Conservation (phyloP, 345 rosid species). For the Murraya koenigii region DNA sequence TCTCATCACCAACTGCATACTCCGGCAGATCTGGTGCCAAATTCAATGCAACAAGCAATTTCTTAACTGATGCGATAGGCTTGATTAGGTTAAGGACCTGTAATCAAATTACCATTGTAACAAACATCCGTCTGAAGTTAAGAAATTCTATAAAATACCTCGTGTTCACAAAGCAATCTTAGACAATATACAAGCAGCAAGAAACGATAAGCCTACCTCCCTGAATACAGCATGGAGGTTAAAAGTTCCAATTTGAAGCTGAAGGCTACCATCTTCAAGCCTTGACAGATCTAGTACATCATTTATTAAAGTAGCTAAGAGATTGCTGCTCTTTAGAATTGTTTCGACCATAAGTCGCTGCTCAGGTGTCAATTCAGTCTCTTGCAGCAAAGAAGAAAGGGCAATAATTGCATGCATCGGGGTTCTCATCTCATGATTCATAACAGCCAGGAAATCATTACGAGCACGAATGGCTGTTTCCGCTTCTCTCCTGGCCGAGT, state of each 20-base stretch:
- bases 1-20: conserved; percentile 83
- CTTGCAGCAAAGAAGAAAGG: conserved; percentile 94
- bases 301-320: conserved; percentile 83
- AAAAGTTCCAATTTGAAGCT: conserved; percentile 69
- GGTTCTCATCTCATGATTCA: conserved; percentile 99
- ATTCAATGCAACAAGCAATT: conserved; percentile 59
- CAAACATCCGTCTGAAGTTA: not conserved
- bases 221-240: conserved; percentile 67
- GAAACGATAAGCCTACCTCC: conserved; percentile 50
- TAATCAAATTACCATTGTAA: conserved; percentile 11
- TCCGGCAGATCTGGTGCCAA: conserved; percentile 91
- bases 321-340: conserved; percentile 86
- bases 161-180: conserved; percentile 7
- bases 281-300: conserved; percentile 97
- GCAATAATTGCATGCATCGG: conserved; percentile 99
- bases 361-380: conserved; percentile 90
- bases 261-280: conserved; percentile 99
- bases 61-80: conserved; percentile 90
- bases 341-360: conserved; percentile 98
- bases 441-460: conserved; percentile 95
- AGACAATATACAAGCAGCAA: not conserved
- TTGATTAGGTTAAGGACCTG: conserved; percentile 87
- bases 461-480: conserved; percentile 96
- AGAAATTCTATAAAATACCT: not conserved
- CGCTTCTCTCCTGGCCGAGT: conserved; percentile 89